A percentile compares a stretch with the other conserved stretches of the same genome.
Conservation (phyloP, 495 filamentous ascomycete genomes). For the Trichoderma asperelloides region DNA sequence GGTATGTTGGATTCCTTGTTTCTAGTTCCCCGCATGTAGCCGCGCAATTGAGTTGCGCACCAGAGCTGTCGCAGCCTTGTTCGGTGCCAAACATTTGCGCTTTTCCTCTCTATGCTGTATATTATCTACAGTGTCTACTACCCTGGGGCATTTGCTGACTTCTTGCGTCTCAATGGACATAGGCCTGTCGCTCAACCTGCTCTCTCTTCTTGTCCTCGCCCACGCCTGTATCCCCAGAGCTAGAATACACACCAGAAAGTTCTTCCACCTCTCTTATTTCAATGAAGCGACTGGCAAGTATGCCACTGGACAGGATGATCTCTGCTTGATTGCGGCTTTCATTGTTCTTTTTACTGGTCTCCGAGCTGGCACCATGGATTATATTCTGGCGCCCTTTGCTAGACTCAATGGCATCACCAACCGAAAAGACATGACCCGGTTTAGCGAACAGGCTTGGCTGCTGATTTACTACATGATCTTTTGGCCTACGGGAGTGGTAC, state of each 20-base stretch:
- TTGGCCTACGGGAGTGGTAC: conserved; percentile 78
- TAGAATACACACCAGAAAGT: conserved; percentile 68
- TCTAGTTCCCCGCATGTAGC: background rate
- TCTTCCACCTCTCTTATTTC: conserved; percentile 79
- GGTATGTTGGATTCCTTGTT: conserved; percentile 28
- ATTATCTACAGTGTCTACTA: background rate
- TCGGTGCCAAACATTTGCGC: background rate
- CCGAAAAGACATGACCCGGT: conserved; percentile 63
- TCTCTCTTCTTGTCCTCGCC: conserved; percentile 66
- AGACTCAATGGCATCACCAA: conserved; percentile 57
- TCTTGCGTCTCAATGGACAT: background rate
- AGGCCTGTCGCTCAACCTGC: conserved; percentile 72
- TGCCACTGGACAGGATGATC: conserved; percentile 67
- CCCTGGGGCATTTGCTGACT: conserved; percentile 4
- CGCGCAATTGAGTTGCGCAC: background rate
- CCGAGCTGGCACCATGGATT: conserved; percentile 78
- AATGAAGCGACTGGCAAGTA: conserved; percentile 58
- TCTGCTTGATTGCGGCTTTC: conserved; percentile 69
- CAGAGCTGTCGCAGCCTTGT: conserved; percentile 9
- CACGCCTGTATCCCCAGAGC: conserved; percentile 74
- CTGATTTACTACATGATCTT: conserved; percentile 68
- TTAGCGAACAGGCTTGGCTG: conserved; percentile 92
- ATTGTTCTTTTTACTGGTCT: conserved; percentile 78
- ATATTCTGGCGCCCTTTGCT: conserved; percentile 70
- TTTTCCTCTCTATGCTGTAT: too few species aligned